Base-by-base conservation (phyloP, 106 monocot genomes). In the Dactylorhiza incarnata region DNA sequence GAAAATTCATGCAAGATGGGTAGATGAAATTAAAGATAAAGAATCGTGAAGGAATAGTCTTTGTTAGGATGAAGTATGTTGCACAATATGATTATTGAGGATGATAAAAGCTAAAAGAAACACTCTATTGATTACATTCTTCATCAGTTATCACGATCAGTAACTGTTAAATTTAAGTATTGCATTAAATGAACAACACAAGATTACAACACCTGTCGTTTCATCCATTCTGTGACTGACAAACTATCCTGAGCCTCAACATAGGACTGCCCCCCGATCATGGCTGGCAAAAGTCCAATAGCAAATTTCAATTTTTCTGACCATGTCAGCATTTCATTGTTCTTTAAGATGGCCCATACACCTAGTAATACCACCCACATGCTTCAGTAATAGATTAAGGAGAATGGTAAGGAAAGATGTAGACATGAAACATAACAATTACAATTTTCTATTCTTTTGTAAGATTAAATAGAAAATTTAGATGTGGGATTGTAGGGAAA, bases 281-380 rank as follows among this genome's bases (percentile, higher is more conserved):
- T 94, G 47, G 94, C 97, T 49, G 97, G 97, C 74, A 97, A 78
- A 82, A 97, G 86, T 82, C 97, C 97, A 77, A 97, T 83, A 56
- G 97, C 97, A 89, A 97, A 97, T 52, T 73, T 80, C 68, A 97
- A 81, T 81, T 97, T 97, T 74, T 97, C 97, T 15, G 91, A 84
- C 97, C 97, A 97, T 5, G 89, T 94, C 74, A 97, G 86, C 97
- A 97, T 97, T 87, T 97, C 97, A 75, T 91, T 97, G 83, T 97
- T 97, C 78, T 79, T 87, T 56, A 97, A 81, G 53, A 97, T 97
- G 19, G 97, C 97, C 91, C 93, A 97, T 81, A 97, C 89, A 77
- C 91, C 97, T 97, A 81, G 19, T 47, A 75, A 74, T 62, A 7
- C 61, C 16, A 76, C 71, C 58, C 12, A 5, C 22, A 70, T 44